Conservation (phyloP, 176 grass and related monocot genomes). For the Aegilops speltoides region DNA sequence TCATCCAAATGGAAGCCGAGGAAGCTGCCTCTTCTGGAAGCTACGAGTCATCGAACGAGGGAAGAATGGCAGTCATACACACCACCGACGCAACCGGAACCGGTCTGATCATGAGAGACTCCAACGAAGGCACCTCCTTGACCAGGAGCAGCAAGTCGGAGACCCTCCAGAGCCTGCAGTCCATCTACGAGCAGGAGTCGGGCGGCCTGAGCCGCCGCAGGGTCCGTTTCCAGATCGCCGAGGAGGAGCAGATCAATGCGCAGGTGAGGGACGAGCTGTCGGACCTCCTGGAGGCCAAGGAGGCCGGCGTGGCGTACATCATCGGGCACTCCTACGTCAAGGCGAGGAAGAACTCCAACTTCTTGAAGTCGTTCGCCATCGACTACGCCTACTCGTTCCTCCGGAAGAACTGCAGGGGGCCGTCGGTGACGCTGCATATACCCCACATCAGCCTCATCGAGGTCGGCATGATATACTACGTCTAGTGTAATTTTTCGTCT, state of each 20-base stretch:
- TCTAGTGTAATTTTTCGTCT: conserved; percentile 24
- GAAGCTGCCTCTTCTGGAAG: conserved; percentile 52
- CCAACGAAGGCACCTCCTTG: conserved; percentile 11
- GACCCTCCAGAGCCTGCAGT: conserved; percentile 59
- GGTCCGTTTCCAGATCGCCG: conserved; percentile 52
- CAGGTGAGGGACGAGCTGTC: conserved; percentile 57
- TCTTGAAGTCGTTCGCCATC: conserved; percentile 64
- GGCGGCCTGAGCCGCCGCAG: conserved; percentile 28
- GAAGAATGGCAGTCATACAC: conserved; percentile 70
- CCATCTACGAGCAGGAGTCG: conserved; percentile 58
- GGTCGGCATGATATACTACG: conserved; percentile 85
- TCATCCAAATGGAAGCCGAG: conserved; percentile 74
- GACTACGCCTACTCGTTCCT: conserved; percentile 70
- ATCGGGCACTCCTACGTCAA: conserved; percentile 80
- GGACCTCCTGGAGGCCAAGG: conserved; percentile 59
- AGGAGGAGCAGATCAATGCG: conserved; percentile 40
- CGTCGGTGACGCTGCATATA: conserved; percentile 60
- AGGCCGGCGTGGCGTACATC: conserved; percentile 60
- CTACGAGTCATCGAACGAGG: conserved; percentile 53
- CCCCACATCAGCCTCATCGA: conserved; percentile 74
- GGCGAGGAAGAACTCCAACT: conserved; percentile 62
- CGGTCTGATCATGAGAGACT: conserved; percentile 42
- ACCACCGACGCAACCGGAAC: conserved; percentile 38
- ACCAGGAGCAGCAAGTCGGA: conserved; percentile 62
- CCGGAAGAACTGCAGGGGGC: conserved; percentile 68